A percentile compares a stretch with the other conserved stretches of the same genome.
These are phyloP conservation scores for Hypholoma fasciculare DNA, from an alignment of 768 basidiomycete genomes.

Conservation along the genomic window DNA sequence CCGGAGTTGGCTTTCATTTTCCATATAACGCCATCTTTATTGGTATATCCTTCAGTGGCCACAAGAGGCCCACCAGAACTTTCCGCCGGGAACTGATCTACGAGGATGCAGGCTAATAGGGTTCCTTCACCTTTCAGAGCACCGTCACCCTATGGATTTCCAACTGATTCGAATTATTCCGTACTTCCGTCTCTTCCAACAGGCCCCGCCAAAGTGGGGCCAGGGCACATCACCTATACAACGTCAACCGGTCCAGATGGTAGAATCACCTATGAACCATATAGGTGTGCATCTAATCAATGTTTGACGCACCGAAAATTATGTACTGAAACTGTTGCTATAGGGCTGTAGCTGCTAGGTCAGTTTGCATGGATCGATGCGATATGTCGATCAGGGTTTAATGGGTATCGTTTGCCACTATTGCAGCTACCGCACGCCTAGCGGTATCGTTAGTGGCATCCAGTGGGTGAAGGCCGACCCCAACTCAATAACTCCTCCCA, in stretches of 20 bases:
- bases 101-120: constrained; percentile 28
- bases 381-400: constrained; percentile 3
- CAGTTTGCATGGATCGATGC: constrained; percentile 20
- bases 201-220: constrained; percentile 47
- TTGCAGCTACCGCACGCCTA: constrained; percentile 69
- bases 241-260: constrained; percentile 66
- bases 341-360: constrained; percentile 80
- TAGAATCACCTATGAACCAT: constrained; percentile 64
- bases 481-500: constrained; percentile 57
- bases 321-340: neutral
- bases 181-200: constrained; percentile 22
- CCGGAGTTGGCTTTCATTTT: too few species aligned
- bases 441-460: constrained; percentile 66
- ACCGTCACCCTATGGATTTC: constrained; percentile 21
- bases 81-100: neutral
- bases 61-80: neutral
- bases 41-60: neutral
- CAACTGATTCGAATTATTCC: constrained; percentile 18
- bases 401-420: constrained; percentile 23
- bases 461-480: constrained; percentile 74
- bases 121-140: constrained; percentile 26
- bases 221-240: constrained; percentile 75
- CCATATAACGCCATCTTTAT: too few species aligned
- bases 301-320: neutral
- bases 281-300: constrained; percentile 57